Evolutionary conservation across 768 basidiomycete species (phyloP), one percentile per base, ranked within the genome.

Genomic region (Podaxis pistillaris): DNA sequence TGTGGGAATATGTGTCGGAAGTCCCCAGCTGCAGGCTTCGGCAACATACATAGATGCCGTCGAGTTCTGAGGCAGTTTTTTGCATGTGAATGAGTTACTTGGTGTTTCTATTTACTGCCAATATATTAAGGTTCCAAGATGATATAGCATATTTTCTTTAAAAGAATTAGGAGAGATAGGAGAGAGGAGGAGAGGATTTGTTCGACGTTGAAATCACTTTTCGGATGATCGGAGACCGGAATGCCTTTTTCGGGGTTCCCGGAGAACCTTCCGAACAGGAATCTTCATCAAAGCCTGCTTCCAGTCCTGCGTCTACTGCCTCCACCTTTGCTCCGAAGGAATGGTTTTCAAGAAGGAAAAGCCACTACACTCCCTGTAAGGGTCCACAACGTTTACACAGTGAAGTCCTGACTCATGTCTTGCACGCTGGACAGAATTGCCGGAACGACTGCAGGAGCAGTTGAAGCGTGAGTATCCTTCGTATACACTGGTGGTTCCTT

Each of bases 371-470:
- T 93, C 96, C 13, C 75, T 98, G 77, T 83, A 73, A 73, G 76
- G 64, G 33, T n/a, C n/a, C 22, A 19, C 15, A 0, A 28, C 26
- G 30, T 17, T 61, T 61, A 15, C 40, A 13, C 28, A 58, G 12
- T 46, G 7, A 12, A 7, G 30, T 15, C 33, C 2, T 2, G 22
- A 30, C 4, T 46, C 53, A 30, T 33, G 53, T 36, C 36, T 41
- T 22, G 54, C 44, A n/a, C 47, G 13, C 2, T 19, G 46, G 54
- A 1, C 51, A 84, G 83, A 65, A 77, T 94, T 62, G 96, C 96
- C 1, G 97, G 97, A 8, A 84, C 93, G 15, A 91, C 90, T 0
- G 96, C 97, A 26, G 96, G 97, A 15, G 94, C 90, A 7, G 81
- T 97, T 62, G 96, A 98, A 79, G 93, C 93, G 91, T 93, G 75